Base-by-base conservation (phyloP, 192 early-diverging fungal species). In the Entomortierella chlamydospora region DNA sequence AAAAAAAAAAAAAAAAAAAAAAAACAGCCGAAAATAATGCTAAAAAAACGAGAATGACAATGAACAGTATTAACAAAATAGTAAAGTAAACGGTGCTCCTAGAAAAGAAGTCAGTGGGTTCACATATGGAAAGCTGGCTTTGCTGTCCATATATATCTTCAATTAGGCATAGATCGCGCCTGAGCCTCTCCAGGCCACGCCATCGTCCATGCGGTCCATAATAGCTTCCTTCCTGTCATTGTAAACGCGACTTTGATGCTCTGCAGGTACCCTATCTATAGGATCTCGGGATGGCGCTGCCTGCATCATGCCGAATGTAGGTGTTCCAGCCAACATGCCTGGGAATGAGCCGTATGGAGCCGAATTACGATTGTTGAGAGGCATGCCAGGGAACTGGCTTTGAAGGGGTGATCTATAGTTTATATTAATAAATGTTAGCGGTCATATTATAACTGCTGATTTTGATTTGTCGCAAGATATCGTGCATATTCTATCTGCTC, bases 131-230 rank as follows among this genome's bases (percentile, higher is more conserved):
- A 37, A 4, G 10, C 34, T 7, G 9, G 15, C 34, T 39, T 31
- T 22, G 31, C 41, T 33, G 12, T 60, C 45, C 45, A 47, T 20
- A 12, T 47, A 15, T 47, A 47, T 4, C 12, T 20, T 20, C 45
- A 47, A 34, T 59, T 82, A 77, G 26, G 73, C 72, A 45, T 76
- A 82, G n/a, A 74, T 81, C 0, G 71, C 81, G 5, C 68, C 51
- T 4, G 79, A 60, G 39, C 83, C 77, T 60, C 81, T 69, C 83
- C 83, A 85, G 23, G 64, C 66, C 0, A 42, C 69, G 7, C 64
- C 52, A 20, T 85, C 84, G 15, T 85, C 84, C 68, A 85, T 77
- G 54, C 81, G 76, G 28, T 81, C 77, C 73, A 83, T 59, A 23
- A 81, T 55, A 11, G 26, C 65, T 4, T 85, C 84, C 39, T 83